These are phyloP conservation scores for Pseudoscleropodium purum DNA, from an alignment of 225 moss, liverwort and hornwort species.

Conservation along the genomic window DNA sequence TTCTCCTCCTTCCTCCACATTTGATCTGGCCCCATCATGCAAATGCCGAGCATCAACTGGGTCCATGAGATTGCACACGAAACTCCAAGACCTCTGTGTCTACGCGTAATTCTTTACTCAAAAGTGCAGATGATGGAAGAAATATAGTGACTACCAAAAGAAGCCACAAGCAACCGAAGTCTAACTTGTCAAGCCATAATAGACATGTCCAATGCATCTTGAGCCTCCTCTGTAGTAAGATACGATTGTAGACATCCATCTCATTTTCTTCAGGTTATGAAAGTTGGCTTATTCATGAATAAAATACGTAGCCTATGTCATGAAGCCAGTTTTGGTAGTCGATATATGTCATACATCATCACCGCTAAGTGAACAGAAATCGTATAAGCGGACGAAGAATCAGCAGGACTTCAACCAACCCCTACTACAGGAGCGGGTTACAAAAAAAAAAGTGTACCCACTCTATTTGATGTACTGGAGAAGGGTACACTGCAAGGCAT, in stretches of 20 bases:
- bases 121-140: not conserved
- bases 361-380: not conserved
- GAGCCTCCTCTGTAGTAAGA: not conserved
- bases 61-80: not conserved
- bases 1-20: slow-evolving; percentile 86
- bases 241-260: not conserved
- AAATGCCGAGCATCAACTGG: not conserved
- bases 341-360: not conserved
- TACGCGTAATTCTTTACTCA: not conserved
- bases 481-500: not conserved
- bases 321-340: not conserved
- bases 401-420: not conserved
- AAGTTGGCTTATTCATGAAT: not conserved
- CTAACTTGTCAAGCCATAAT: not conserved
- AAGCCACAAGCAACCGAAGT: not conserved
- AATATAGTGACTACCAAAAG: not conserved
- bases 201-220: not conserved
- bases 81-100: not conserved
- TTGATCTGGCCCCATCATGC: slow-evolving; percentile 36
- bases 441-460: not conserved
- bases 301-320: not conserved
- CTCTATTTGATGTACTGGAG: not conserved
- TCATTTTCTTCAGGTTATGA: not conserved
- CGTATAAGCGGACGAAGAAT: not conserved
- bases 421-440: not conserved